These are phyloP conservation scores for Caloboletus inedulis DNA, from an alignment of 1,284 basidiomycete genomes.

Conservation along the genomic window DNA sequence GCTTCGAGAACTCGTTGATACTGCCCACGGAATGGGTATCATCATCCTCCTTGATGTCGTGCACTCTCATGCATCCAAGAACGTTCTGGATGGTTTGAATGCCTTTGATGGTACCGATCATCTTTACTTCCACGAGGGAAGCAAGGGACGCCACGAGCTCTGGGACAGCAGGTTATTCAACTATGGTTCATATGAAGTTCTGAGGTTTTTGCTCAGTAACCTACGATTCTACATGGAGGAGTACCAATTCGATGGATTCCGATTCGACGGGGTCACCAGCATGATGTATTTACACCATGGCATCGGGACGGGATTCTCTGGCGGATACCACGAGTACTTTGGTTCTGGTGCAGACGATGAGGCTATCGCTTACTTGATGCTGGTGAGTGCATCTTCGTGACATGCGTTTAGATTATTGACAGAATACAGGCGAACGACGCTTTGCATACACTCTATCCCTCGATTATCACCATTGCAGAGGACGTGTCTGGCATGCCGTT, in stretches of 20 bases:
- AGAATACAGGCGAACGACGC: conserved; percentile 83
- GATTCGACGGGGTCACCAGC: conserved; percentile 97
- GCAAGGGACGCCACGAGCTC: conserved; percentile 87
- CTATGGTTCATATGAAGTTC: conserved; percentile 91
- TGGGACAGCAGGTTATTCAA: conserved; percentile 99
- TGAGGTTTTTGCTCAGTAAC: conserved; percentile 94
- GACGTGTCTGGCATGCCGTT: conserved; percentile 99
- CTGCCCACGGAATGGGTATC: conserved; percentile 89
- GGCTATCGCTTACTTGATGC: conserved; percentile 94
- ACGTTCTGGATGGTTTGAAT: conserved; percentile 93
- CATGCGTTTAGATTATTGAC: conserved; percentile 7
- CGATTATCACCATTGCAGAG: conserved; percentile 89
- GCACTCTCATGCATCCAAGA: conserved; percentile 98
- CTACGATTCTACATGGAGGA: conserved; percentile 94
- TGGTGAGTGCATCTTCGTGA: conserved; percentile 53
- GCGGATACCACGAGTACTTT: conserved; percentile 98
- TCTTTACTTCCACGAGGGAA: conserved; percentile 94
- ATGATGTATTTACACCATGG: conserved; percentile 99
- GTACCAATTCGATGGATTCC: conserved; percentile 95
- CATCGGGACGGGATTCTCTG: conserved; percentile 95
- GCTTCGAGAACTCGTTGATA: conserved; percentile 92
- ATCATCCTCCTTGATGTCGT: conserved; percentile 95
- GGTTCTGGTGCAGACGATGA: conserved; percentile 83
- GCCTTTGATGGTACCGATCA: conserved; percentile 96
- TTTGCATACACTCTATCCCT: conserved; percentile 80